Conservation (phyloP, 192 early-diverging fungal genomes). For the Coemansia asiatica region DNA sequence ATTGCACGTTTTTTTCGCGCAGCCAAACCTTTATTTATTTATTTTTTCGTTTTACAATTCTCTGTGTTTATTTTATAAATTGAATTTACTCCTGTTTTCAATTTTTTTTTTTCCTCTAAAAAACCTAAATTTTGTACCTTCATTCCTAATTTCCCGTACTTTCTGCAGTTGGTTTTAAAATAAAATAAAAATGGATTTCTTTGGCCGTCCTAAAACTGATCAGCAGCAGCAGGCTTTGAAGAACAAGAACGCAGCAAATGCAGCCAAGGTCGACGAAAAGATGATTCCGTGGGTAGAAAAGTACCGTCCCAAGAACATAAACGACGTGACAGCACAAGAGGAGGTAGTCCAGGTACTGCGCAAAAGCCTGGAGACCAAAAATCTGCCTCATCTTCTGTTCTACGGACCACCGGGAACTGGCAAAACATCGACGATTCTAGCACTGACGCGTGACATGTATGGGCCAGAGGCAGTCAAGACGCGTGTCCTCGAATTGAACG, state of each 20-base stretch:
- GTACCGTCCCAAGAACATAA: slow-evolving; percentile 87
- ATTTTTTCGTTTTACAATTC: slow-evolving; percentile 4
- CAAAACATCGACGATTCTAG: slow-evolving; percentile 94
- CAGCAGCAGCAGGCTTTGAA: slow-evolving; percentile 6
- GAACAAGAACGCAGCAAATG: background rate
- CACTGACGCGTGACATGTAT: slow-evolving; percentile 65
- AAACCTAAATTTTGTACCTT: background rate
- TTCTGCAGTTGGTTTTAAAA: background rate
- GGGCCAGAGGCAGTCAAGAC: slow-evolving; percentile 76
- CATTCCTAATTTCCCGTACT: background rate
- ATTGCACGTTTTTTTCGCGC: background rate
- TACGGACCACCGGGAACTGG: slow-evolving; percentile 98
- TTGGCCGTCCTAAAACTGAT: slow-evolving; percentile 22
- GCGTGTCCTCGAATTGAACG: slow-evolving; percentile 92
- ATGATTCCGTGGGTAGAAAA: slow-evolving; percentile 87
- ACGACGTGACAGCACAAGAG: slow-evolving; percentile 87
- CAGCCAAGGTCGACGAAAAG: slow-evolving; percentile 7
- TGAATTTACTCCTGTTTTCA: too few relatives aligned
- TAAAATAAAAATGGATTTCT: slow-evolving; percentile 43
- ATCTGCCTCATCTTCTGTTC: slow-evolving; percentile 94
- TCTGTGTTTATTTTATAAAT: slow-evolving; percentile 1
- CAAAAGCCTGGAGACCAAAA: slow-evolving; percentile 82
- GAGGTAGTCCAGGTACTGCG: slow-evolving; percentile 82
- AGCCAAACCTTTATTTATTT: background rate
- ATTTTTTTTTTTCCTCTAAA: background rate